Evolutionary conservation across 768 basidiomycete genomes (phyloP), one percentile per base, ranked within the genome.

Genomic region (Lentinula guzmanii): DNA sequence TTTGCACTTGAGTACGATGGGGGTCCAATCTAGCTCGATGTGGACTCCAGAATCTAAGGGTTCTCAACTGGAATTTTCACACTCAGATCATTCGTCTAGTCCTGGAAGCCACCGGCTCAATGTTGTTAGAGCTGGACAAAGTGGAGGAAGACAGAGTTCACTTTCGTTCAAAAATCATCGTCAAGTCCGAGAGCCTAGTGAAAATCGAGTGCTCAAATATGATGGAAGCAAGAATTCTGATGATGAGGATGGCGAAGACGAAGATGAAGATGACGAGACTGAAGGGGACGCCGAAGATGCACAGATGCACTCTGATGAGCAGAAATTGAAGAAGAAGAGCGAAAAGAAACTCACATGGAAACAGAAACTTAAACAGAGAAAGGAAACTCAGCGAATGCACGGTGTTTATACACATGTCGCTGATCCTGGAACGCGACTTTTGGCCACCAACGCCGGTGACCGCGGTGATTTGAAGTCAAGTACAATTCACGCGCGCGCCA

Each of bases 101-200:
- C 18, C 53, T 41, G 24, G 0, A 41, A 21, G 31, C 15, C 31
- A 37, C n/a, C 28, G 33, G 8, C 21, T 18, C 11, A 31, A 35
- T 45, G 13, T 48, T 18, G 42, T 59, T 2, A 43, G 34, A 59
- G 28, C 58, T 35, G 46, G 45, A 18, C 43, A 50, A 4, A 24
- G 3, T n/a, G 31, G 31, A 10, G 45, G 58, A 39, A 34, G 37
- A 37, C 45, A 59, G 24, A 59, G 28, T 50, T 15, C 37, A 18
- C 58, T 59, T 59, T 59, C 58, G 28, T 59, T 50, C 45, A 10
- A 33, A 7, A 59, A 39, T 10, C 56, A 54, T 54, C 53, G 35
- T 37, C 31, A 21, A 41, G 5, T 5, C 35, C 18, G 34, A 11
- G 18, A 35, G 8, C n/a, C 34, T 7, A 13, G 33, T 18, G 13